A percentile compares a stretch with the other conserved stretches of the same genome.
Evolutionary conservation across 2,329 filamentous ascomycete species (phyloP).

Genomic region (Colletotrichum sidae): DNA sequence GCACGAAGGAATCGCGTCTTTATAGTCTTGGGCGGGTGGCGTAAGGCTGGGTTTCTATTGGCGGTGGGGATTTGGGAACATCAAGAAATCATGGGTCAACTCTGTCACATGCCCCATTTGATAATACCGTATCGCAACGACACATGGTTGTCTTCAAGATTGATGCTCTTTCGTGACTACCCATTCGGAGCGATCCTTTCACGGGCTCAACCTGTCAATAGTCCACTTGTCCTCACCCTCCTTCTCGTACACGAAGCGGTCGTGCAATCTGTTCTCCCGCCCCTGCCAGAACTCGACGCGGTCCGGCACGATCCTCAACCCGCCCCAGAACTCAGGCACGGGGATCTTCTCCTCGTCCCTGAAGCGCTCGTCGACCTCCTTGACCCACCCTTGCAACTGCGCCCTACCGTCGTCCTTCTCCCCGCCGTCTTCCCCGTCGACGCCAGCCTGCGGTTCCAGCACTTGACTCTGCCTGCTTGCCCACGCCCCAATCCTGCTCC

Average conservation of each 20-base stretch:
- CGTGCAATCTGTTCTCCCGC: constrained; percentile 87
- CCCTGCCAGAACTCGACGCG: constrained; percentile 98
- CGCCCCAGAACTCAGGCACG: constrained; percentile 95
- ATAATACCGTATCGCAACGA: constrained; percentile 28
- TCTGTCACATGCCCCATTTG: constrained; percentile 32
- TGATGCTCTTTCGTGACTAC: not conserved
- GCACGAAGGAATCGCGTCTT: constrained; percentile 28
- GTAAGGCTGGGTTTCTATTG: constrained; percentile 10
- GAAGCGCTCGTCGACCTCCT: constrained; percentile 81
- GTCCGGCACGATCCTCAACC: constrained; percentile 85
- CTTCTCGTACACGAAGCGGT: constrained; percentile 88
- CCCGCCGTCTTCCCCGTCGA: constrained; percentile 40
- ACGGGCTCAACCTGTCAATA: constrained; percentile 81
- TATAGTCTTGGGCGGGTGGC: constrained; percentile 32
- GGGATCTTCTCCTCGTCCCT: constrained; percentile 83
- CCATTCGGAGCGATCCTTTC: constrained; percentile 17
- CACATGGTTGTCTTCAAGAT: constrained; percentile 6
- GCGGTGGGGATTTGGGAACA: constrained; percentile 3
- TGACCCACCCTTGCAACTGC: constrained; percentile 81
- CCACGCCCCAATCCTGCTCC: constrained; percentile 91
- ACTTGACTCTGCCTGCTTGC: constrained; percentile 89
- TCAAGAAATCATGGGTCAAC: constrained; percentile 3
- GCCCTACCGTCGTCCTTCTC: constrained; percentile 74
- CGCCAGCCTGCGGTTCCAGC: constrained; percentile 59
- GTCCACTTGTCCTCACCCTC: constrained; percentile 67